These are phyloP conservation scores for Rhizomucor miehei DNA, from an alignment of 371 early-diverging fungal species.

Conservation along the genomic window DNA sequence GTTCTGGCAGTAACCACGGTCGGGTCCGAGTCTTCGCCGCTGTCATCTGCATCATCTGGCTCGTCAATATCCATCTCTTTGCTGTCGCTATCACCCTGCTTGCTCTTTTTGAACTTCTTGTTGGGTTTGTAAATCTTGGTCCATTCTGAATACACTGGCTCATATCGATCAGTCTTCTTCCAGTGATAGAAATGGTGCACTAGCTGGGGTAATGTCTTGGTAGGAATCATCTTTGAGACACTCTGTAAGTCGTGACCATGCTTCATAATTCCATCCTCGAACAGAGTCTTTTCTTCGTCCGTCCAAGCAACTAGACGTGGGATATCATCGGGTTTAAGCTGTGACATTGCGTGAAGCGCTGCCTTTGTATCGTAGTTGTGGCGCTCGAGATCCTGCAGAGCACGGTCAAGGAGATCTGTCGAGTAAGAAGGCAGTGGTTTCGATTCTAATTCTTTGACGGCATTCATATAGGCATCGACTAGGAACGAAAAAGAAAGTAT, in stretches of 20 bases:
- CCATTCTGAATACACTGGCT: slow-evolving; percentile 67
- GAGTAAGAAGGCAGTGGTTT: slow-evolving; percentile 41
- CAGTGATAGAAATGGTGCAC: slow-evolving; percentile 70
- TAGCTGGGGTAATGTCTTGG: slow-evolving; percentile 60
- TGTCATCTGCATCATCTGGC: slow-evolving; percentile 7
- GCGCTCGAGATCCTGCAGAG: slow-evolving; percentile 56
- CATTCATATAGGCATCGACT: slow-evolving; percentile 51
- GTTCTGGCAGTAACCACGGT: slow-evolving; percentile 27
- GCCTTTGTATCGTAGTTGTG: slow-evolving; percentile 54
- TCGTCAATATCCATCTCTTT: slow-evolving; percentile 8
- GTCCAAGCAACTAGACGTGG: slow-evolving; percentile 56
- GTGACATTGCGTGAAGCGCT: slow-evolving; percentile 52
- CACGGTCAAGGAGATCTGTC: slow-evolving; percentile 61
- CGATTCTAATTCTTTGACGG: slow-evolving; percentile 30
- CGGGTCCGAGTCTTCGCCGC: slow-evolving; percentile 20
- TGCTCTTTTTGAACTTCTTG: slow-evolving; percentile 39
- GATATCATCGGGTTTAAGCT: slow-evolving; percentile 49
- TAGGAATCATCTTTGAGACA: slow-evolving; percentile 53
- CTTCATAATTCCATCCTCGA: slow-evolving; percentile 66
- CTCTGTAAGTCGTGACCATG: slow-evolving; percentile 71
- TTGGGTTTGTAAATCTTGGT: slow-evolving; percentile 66
- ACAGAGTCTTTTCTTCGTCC: slow-evolving; percentile 50
- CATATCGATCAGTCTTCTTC: slow-evolving; percentile 73
- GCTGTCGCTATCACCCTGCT: not conserved
- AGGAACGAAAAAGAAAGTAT: slow-evolving; percentile 2